Percentiles rank a stretch among this genome's conserved stretches.
phyloP scores from a whole-genome alignment of 768 basidiomycete genomes.

The Leccinum olivaceopallidum region DNA sequence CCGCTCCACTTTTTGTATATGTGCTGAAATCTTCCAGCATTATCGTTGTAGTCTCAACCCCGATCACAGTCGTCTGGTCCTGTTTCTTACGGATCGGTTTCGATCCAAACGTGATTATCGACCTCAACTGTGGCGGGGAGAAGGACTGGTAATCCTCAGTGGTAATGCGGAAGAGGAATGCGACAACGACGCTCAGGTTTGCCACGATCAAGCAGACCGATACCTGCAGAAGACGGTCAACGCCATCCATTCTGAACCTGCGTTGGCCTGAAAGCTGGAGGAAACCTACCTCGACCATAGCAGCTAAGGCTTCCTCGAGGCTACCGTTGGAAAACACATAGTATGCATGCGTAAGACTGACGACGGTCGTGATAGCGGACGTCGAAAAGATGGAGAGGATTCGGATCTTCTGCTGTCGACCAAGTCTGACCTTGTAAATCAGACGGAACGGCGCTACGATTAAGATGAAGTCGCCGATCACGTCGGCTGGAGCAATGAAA shows the following conservation, averaged over 20 bases:
- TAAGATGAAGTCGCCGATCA: slow-evolving; percentile 2
- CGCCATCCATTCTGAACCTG: background rate
- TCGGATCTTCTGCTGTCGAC: slow-evolving; percentile 3
- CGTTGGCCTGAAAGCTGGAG: background rate
- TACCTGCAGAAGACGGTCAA: background rate
- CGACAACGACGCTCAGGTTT: slow-evolving; percentile 2
- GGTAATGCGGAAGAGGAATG: slow-evolving; percentile 10
- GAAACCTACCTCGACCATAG: slow-evolving; percentile 2
- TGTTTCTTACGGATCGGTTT: background rate
- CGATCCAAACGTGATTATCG: background rate
- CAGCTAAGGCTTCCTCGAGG: slow-evolving; percentile 3
- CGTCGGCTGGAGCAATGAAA: slow-evolving; percentile 2
- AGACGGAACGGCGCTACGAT: slow-evolving; percentile 2
- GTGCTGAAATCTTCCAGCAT: background rate
- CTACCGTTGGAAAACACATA: slow-evolving; percentile 5
- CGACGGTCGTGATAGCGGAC: slow-evolving; percentile 5
- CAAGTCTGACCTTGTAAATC: slow-evolving; percentile 1
- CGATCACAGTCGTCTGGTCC: background rate
- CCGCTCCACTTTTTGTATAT: background rate
- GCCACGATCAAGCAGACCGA: slow-evolving; percentile 4
- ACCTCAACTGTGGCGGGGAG: background rate
- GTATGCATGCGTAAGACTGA: background rate
- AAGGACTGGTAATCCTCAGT: background rate
- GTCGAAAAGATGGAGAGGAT: slow-evolving; percentile 8
- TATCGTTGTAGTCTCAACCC: background rate